These are phyloP conservation scores for Globisporangium alternatum DNA, from an alignment of 352 stramenopile genomes.

Conservation along the genomic window DNA sequence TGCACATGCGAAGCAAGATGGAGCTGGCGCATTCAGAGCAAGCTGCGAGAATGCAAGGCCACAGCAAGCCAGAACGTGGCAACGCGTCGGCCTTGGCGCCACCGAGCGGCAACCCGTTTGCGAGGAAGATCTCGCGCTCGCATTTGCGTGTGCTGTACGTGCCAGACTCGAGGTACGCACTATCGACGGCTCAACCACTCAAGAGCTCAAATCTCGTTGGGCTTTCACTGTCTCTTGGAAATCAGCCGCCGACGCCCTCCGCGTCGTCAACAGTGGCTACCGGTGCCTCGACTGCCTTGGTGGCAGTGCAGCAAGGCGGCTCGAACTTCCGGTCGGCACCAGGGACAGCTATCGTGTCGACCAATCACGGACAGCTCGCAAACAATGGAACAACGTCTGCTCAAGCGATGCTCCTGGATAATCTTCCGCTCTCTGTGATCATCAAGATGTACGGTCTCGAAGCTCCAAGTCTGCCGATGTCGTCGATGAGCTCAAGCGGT, in stretches of 20 bases:
- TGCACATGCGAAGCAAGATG: conserved; percentile 89
- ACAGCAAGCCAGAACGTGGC: conserved; percentile 33
- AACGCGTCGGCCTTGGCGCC: conserved; percentile 21
- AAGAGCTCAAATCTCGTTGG: conserved; percentile 39
- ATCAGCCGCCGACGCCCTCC: conserved; percentile 15
- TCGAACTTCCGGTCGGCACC: conserved; percentile 23
- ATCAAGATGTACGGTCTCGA: conserved; percentile 85
- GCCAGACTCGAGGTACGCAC: conserved; percentile 59
- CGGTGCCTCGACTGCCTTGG: conserved; percentile 36
- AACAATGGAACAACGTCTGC: conserved; percentile 15
- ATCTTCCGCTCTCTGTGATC: conserved; percentile 68
- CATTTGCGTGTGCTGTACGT: conserved; percentile 60
- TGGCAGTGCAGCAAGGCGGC: conserved; percentile 25
- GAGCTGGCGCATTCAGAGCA: conserved; percentile 82
- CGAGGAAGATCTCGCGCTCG: conserved; percentile 54
- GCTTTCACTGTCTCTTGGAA: conserved; percentile 21
- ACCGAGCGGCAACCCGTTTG: conserved; percentile 41
- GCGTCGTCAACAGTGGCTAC: conserved; percentile 11
- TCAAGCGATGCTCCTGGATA: conserved; percentile 45
- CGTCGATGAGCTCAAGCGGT: conserved; percentile 21
- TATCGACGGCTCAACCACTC: conserved; percentile 50
- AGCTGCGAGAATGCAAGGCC: conserved; percentile 58
- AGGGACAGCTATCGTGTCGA: conserved; percentile 14
- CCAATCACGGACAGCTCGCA: conserved; percentile 17
- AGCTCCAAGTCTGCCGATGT: conserved; percentile 59